These are phyloP conservation scores for Pestalotiopsis sp. DNA, from an alignment of 2,329 filamentous ascomycete genomes.

Conservation along the genomic window DNA sequence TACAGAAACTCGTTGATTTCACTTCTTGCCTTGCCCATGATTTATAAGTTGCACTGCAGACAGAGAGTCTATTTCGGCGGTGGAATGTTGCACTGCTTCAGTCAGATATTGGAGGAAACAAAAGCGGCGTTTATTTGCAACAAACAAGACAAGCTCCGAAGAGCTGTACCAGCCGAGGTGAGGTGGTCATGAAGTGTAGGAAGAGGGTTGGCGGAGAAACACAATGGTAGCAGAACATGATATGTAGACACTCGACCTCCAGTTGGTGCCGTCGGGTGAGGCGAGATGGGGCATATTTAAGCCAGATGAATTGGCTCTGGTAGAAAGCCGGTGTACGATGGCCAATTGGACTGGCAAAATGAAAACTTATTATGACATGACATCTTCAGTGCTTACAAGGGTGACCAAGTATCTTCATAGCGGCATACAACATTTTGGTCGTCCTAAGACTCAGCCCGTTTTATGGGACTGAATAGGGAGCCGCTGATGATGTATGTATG, in stretches of 20 bases:
- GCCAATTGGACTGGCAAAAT: neutral
- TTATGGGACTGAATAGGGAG: no score
- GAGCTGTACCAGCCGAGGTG: neutral
- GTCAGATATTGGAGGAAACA: neutral
- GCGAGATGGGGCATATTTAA: neutral
- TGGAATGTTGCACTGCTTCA: neutral
- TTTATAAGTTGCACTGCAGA: neutral
- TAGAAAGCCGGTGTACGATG: neutral
- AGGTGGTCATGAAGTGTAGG: neutral
- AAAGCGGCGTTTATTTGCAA: conserved; percentile 13
- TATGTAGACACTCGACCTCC: neutral
- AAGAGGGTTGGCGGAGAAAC: neutral
- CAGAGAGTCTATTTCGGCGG: neutral
- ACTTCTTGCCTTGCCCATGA: neutral
- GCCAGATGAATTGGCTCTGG: neutral
- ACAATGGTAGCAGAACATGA: neutral
- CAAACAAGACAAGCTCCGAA: neutral
- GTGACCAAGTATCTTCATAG: neutral
- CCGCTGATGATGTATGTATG: no score
- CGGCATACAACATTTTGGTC: no score
- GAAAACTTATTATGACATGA: neutral
- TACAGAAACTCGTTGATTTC: no score
- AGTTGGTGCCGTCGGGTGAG: neutral
- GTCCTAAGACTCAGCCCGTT: no score
- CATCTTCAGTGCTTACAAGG: neutral